Evolutionary conservation across 169 alveolate genomes (phyloP), one percentile per base, ranked within the genome.

Genomic region (Babesia sp.): DNA sequence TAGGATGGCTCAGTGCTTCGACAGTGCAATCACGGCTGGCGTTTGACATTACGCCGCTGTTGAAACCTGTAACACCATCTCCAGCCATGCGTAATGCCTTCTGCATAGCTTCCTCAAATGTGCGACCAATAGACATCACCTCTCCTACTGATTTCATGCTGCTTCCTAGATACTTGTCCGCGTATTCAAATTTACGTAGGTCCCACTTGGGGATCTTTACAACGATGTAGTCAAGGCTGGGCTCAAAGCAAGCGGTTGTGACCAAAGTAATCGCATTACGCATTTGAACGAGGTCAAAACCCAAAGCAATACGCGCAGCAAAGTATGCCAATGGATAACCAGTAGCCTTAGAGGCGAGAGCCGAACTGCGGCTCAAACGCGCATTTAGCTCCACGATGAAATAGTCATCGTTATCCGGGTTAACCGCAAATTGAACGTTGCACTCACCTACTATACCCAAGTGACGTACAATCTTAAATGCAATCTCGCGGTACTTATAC

Each of bases 181-280:
- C 96, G 46, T 83, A 81, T 42, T 89, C 93, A 74, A 93, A 93
- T 75, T 93, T 93, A 46, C 82, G 79, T 59, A 93, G 74, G 51
- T 93, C 97, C 97, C 97, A 87, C 66, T 94, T 76, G 45, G 97
- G 97, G 26, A 91, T 87, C 83, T 93, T 93, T 11, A 91, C 91
- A 24, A 92, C 94, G 45, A 87, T 80, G 66, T 93, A 93, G 72
- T 93, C 97, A 34, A 93, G 86, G 57, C 92, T 78, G 18, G 97
- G 97, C 78, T 93, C 97, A 77, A 90, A 93, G 83, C 97, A 93
- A 9, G 97, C 97, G 8, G 97, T 91, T 9, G 97, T 93, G 75
- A 81, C 84, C 66, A 75, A 74, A 9, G 97, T 93, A 56, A 93
- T 93, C 18, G 90, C 78, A 69, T 93, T 93, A 54, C 93, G 68